phyloP scores from a whole-genome alignment of 23 red algal species.

The Gracilariopsis chorda region DNA sequence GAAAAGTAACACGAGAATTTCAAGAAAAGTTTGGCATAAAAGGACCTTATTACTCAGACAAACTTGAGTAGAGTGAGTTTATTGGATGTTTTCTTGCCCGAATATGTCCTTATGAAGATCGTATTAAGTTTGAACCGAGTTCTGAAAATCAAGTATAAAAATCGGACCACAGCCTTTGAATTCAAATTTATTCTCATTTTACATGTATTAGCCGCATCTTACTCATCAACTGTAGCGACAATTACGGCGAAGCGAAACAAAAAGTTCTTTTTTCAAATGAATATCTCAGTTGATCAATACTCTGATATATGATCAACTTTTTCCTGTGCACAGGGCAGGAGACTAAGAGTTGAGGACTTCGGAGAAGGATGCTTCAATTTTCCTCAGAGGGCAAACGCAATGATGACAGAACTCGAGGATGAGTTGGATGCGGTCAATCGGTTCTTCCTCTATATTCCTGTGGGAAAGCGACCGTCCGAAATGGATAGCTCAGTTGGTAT shows the following conservation, averaged over 20 bases:
- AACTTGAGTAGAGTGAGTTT: neutral
- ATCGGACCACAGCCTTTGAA: neutral
- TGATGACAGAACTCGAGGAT: slow-evolving; percentile 14
- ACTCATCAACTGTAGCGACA: neutral
- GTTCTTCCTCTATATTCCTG: neutral
- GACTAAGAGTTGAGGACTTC: neutral
- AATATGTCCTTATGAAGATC: neutral
- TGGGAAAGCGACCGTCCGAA: no score
- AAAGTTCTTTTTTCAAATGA: slow-evolving; percentile 14
- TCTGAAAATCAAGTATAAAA: neutral
- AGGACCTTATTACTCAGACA: neutral
- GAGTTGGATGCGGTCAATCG: neutral
- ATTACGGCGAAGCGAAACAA: neutral
- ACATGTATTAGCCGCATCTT: slow-evolving; percentile 27
- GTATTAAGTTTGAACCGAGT: neutral
- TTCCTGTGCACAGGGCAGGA: neutral
- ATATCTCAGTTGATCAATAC: neutral
- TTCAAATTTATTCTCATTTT: neutral
- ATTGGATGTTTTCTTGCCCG: neutral
- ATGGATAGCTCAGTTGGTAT: no score
- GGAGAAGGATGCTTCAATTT: neutral
- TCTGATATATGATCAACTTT: neutral
- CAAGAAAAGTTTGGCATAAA: neutral
- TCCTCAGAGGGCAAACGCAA: neutral
- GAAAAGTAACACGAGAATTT: neutral